A percentile compares a stretch with the other conserved stretches of the same genome.
phyloP scores from a whole-genome alignment of 1,139 yeast genomes.

The Lodderomyces metapsilosis region DNA sequence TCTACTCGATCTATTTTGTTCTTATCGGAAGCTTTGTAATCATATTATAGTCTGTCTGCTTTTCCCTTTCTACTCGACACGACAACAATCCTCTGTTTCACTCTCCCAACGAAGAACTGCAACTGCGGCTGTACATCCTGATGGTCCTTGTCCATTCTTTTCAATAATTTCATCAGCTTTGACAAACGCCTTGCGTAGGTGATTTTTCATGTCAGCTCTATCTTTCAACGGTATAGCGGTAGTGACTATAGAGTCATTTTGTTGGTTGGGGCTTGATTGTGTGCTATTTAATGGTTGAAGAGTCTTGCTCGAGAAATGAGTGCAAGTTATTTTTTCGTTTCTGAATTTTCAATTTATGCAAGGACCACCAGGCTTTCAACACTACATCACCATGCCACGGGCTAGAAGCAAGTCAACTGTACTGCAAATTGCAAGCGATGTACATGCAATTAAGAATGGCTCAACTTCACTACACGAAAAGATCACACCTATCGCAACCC shows the following conservation, averaged over 20 bases:
- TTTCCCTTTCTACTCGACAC: conserved; percentile 71
- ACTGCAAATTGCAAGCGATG: conserved; percentile 39
- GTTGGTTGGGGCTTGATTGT: too few species aligned
- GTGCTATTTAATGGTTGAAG: too few species aligned
- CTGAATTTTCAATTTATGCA: background rate
- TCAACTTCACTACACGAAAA: conserved; percentile 16
- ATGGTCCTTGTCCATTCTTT: too few species aligned
- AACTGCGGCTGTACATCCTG: conserved; percentile 93
- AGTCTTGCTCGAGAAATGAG: conserved; percentile 56
- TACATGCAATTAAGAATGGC: conserved; percentile 25
- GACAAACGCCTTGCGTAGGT: conserved; percentile 59
- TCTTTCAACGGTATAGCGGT: too few species aligned
- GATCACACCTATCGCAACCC: conserved; percentile 4
- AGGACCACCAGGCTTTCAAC: background rate
- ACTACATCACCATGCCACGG: conserved; percentile 27
- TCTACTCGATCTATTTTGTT: conserved; percentile 75
- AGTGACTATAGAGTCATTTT: background rate
- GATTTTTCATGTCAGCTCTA: conserved; percentile 54
- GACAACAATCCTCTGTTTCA: too few species aligned
- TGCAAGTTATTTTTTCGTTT: conserved; percentile 51
- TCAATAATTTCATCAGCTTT: conserved; percentile 73
- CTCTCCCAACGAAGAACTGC: conserved; percentile 86
- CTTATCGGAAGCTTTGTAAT: conserved; percentile 87
- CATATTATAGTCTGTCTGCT: conserved; percentile 82
- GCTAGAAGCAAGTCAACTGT: conserved; percentile 54